Percentiles rank a stretch among this genome's conserved stretches.
These are phyloP conservation scores for Leccinum insolens DNA, from an alignment of 1,284 basidiomycete genomes.

Conservation along the genomic window DNA sequence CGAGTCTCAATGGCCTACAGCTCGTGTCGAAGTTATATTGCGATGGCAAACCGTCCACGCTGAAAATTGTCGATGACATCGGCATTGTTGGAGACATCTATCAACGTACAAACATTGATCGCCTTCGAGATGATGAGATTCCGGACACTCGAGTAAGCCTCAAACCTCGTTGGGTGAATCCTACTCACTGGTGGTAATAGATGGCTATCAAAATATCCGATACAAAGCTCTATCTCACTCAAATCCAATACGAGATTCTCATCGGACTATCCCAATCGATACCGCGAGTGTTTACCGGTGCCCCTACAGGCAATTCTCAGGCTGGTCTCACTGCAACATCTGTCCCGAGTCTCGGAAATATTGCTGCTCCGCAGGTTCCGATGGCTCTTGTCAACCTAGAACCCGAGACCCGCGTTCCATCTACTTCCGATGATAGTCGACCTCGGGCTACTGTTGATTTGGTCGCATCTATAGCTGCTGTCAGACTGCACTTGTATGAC, in stretches of 20 bases:
- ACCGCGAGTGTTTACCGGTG: conserved; percentile 63
- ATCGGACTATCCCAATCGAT: conserved; percentile 76
- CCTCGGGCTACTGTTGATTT: conserved; percentile 76
- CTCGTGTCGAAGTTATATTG: conserved; percentile 72
- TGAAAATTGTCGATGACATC: conserved; percentile 96
- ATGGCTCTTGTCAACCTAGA: conserved; percentile 46
- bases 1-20: conserved; percentile 86
- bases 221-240: conserved; percentile 87
- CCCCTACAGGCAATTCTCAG: conserved; percentile 40
- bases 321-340: conserved; percentile 27
- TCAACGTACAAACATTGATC: conserved; percentile 61
- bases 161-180: not conserved
- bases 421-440: conserved; percentile 32
- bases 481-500: conserved; percentile 95
- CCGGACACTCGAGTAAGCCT: conserved; percentile 73
- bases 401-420: conserved; percentile 52
- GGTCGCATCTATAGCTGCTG: conserved; percentile 71
- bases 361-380: conserved; percentile 10
- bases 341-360: conserved; percentile 10
- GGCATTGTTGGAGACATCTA: conserved; percentile 74
- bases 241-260: conserved; percentile 86
- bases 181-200: conserved; percentile 41
- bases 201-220: conserved; percentile 83
- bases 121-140: conserved; percentile 47
- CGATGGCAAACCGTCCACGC: conserved; percentile 48